These are phyloP conservation scores for Trametes pubescens DNA, from an alignment of 1,284 basidiomycete genomes.

Conservation along the genomic window DNA sequence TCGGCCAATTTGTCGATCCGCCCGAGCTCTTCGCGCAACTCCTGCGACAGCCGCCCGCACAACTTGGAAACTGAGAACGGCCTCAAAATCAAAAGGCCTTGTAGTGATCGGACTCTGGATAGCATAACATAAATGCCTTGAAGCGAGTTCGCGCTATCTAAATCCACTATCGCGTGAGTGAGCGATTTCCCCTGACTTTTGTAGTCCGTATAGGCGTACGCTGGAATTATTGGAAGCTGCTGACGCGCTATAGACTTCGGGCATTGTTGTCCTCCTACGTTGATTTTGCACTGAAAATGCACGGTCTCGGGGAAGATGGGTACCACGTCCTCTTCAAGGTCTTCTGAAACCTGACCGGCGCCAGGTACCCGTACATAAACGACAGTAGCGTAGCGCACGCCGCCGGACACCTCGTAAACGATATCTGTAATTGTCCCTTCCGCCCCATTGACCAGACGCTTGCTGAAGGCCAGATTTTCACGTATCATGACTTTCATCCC, in stretches of 20 bases:
- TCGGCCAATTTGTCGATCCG: not conserved
- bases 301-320: not conserved
- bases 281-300: not conserved
- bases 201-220: constrained; percentile 40
- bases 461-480: constrained; percentile 37
- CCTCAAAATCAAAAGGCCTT: not conserved
- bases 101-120: not conserved
- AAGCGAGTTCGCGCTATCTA: constrained; percentile 18
- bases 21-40: not conserved
- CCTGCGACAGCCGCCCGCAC: not conserved
- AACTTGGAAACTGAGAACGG: not conserved
- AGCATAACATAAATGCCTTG: constrained; percentile 12
- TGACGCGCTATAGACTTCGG: constrained; percentile 14
- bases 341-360: not conserved
- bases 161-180: constrained; percentile 35
- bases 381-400: not conserved
- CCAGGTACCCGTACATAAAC: constrained; percentile 4
- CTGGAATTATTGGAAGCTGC: constrained; percentile 39
- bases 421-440: constrained; percentile 38
- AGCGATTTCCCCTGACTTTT: constrained; percentile 41
- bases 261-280: not conserved
- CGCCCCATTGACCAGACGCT: constrained; percentile 39
- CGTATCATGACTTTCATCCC: constrained; percentile 44
- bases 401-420: constrained; percentile 18
- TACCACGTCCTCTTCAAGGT: not conserved